These are phyloP conservation scores for Kluyveromyces sp. DNA, from an alignment of 1,139 yeast genomes.

Conservation along the genomic window DNA sequence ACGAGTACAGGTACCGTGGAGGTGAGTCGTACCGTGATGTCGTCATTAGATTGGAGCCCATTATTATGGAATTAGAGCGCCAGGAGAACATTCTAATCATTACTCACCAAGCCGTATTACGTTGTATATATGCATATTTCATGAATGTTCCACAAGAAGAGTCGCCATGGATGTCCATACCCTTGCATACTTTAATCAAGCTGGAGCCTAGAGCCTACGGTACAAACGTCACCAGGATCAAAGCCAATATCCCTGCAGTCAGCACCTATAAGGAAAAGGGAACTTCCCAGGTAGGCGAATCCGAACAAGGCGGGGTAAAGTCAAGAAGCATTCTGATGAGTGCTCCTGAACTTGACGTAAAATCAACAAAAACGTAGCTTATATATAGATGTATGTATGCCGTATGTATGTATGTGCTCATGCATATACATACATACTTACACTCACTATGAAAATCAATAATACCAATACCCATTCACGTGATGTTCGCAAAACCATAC, in stretches of 20 bases:
- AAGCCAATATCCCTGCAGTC: conserved; percentile 96
- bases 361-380: no score
- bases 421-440: no score
- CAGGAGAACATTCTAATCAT: conserved; percentile 93
- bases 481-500: no score
- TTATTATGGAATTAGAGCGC: conserved; percentile 95
- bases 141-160: conserved; percentile 98
- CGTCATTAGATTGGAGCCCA: conserved; percentile 88
- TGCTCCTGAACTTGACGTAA: conserved; percentile 20
- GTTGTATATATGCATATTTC: conserved; percentile 94
- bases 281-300: conserved; percentile 68
- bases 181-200: conserved; percentile 87
- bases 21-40: conserved; percentile 97
- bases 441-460: no score
- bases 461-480: no score
- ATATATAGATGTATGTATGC: no score
- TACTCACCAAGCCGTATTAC: conserved; percentile 93
- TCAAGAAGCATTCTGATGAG: conserved; percentile 30
- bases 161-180: conserved; percentile 98
- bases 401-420: no score
- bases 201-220: conserved; percentile 91
- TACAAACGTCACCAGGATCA: conserved; percentile 78
- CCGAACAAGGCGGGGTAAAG: conserved; percentile 18
- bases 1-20: conserved; percentile 90
- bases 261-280: conserved; percentile 95